A percentile compares a stretch with the other conserved stretches of the same genome.
Conservation (phyloP, 2,329 filamentous ascomycete species). For the Hypoxylon sp. region DNA sequence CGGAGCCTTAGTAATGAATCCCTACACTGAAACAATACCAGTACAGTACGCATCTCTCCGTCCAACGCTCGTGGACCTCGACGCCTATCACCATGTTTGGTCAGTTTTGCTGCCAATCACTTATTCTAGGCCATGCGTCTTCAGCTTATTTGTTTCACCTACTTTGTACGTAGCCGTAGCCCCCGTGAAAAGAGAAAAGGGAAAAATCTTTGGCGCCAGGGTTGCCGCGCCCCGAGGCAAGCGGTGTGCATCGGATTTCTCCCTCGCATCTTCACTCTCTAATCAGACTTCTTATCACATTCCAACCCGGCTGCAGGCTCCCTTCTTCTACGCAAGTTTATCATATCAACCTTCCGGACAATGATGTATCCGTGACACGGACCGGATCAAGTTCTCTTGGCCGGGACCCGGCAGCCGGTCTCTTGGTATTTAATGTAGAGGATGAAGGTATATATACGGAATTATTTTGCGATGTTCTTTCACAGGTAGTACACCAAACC, state of each 20-base stretch:
- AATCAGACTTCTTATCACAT: constrained; percentile 42
- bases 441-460: not conserved
- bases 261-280: constrained; percentile 42
- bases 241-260: constrained; percentile 43
- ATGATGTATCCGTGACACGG: constrained; percentile 39
- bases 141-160: constrained; percentile 28
- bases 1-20: constrained; percentile 2
- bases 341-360: constrained; percentile 33
- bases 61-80: constrained; percentile 13
- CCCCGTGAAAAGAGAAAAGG: constrained; percentile 9
- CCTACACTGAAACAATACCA: constrained; percentile 1
- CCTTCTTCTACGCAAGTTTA: constrained; percentile 35
- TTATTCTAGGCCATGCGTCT: constrained; percentile 19
- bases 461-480: not conserved
- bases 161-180: constrained; percentile 28
- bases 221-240: constrained; percentile 28
- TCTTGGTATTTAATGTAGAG: not conserved
- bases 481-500: constrained; percentile 6
- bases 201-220: constrained; percentile 6
- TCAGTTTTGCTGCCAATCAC: constrained; percentile 11
- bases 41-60: not conserved
- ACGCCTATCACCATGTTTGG: constrained; percentile 12
- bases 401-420: constrained; percentile 38
- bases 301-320: constrained; percentile 40
- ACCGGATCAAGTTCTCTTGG: constrained; percentile 31